These are phyloP conservation scores for Rubroshorea leprosula DNA, from an alignment of 345 rosid species.

Conservation along the genomic window DNA sequence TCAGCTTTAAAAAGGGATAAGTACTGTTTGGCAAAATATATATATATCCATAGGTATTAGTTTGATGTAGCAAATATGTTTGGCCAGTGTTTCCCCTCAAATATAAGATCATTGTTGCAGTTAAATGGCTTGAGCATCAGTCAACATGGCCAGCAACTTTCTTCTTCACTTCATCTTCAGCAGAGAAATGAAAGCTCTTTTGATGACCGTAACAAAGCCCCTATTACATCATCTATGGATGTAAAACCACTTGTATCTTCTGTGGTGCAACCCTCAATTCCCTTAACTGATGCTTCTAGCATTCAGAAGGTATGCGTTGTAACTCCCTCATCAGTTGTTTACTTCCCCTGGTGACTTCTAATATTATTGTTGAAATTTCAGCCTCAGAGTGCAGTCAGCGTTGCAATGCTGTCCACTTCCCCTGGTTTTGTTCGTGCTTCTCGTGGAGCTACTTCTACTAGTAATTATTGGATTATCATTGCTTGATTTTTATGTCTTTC, in stretches of 20 bases:
- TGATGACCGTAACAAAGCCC: slow-evolving; percentile 54
- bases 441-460: slow-evolving; percentile 66
- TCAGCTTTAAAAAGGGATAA: neutral
- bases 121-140: slow-evolving; percentile 31
- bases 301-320: slow-evolving; percentile 47
- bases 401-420: slow-evolving; percentile 44
- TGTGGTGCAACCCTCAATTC: slow-evolving; percentile 32
- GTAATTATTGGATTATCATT: slow-evolving; percentile 33
- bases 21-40: too few relatives aligned
- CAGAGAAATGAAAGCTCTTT: slow-evolving; percentile 47
- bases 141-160: slow-evolving; percentile 42
- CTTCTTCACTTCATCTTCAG: slow-evolving; percentile 49
- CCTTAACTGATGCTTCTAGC: slow-evolving; percentile 44
- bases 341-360: too few relatives aligned
- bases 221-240: slow-evolving; percentile 33
- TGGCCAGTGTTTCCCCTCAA: neutral
- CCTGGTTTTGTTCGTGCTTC: slow-evolving; percentile 60
- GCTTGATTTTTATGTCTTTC: neutral
- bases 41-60: neutral
- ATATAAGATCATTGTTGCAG: slow-evolving; percentile 31
- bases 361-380: slow-evolving; percentile 12
- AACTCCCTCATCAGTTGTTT: neutral
- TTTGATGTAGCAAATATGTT: neutral
- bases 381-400: slow-evolving; percentile 38
- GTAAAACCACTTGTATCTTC: slow-evolving; percentile 39